Conservation (phyloP, 345 rosid species). For the Ceriops tagal region DNA sequence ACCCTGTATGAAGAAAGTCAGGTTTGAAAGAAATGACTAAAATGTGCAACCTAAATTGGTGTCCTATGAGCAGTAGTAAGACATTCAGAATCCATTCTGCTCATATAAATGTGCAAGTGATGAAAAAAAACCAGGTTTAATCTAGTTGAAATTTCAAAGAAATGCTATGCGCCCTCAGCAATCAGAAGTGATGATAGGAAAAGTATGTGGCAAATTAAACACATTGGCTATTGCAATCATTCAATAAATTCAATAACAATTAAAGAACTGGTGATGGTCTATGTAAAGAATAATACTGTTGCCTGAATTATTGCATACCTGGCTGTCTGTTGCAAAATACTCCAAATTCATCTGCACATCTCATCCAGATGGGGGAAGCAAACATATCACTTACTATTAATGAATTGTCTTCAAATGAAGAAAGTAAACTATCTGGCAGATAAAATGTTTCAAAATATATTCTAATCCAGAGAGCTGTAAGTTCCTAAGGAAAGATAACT, state of each 20-base stretch:
- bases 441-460: constrained; percentile 17
- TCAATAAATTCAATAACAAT: background rate
- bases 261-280: background rate
- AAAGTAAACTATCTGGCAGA: constrained; percentile 3
- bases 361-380: constrained; percentile 14
- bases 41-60: background rate
- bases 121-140: too few species aligned
- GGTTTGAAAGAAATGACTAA: constrained; percentile 1
- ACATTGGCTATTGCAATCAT: background rate
- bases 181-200: too few species aligned
- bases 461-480: constrained; percentile 4
- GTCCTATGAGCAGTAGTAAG: too few species aligned
- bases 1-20: constrained; percentile 44
- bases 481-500: constrained; percentile 1
- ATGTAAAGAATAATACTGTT: background rate
- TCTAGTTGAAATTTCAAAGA: too few species aligned
- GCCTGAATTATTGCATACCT: constrained; percentile 45
- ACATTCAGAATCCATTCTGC: too few species aligned
- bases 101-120: too few species aligned
- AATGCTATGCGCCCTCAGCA: too few species aligned
- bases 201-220: too few species aligned
- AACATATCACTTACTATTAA: constrained; percentile 2
- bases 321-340: constrained; percentile 93
- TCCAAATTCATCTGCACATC: constrained; percentile 97
- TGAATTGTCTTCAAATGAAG: constrained; percentile 9